Percentiles rank a stretch among this genome's conserved stretches.
Conservation (phyloP, 495 filamentous ascomycete genomes). For the Aspergillus conjunctus region DNA sequence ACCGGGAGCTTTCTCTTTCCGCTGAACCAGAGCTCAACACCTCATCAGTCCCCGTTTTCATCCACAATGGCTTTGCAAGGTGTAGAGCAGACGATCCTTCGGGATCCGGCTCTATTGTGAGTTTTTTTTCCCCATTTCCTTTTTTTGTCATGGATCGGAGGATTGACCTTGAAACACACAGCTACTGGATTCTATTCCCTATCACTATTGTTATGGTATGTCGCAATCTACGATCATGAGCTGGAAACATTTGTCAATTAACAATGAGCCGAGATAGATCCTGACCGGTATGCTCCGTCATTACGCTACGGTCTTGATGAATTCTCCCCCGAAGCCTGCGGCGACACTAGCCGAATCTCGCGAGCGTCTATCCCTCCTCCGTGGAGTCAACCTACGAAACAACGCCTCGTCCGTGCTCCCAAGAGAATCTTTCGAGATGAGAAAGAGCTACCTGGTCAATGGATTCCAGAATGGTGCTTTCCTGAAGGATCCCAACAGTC, state of each 20-base stretch:
- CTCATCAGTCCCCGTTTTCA: conserved; percentile 1
- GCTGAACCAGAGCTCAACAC: conserved; percentile 3
- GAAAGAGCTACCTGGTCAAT: conserved; percentile 76
- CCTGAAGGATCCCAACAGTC: conserved; percentile 82
- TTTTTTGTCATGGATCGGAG: neutral
- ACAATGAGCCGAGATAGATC: conserved; percentile 56
- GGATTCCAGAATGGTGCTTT: conserved; percentile 83
- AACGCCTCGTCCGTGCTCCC: conserved; percentile 74
- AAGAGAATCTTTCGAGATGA: conserved; percentile 69
- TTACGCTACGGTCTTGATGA: conserved; percentile 90
- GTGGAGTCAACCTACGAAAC: conserved; percentile 79
- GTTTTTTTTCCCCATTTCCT: conserved; percentile 20
- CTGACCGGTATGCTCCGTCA: conserved; percentile 94
- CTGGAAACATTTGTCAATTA: conserved; percentile 12
- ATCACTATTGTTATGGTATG: conserved; percentile 96
- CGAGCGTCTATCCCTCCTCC: conserved; percentile 85
- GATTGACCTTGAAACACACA: conserved; percentile 36
- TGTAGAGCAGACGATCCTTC: conserved; percentile 89
- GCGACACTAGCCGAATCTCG: conserved; percentile 72
- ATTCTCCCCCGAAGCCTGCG: conserved; percentile 79
- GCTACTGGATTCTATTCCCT: conserved; percentile 97
- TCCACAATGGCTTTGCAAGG: conserved; percentile 76
- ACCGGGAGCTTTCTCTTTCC: conserved; percentile 8
- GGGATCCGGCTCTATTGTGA: conserved; percentile 98
- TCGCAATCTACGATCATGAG: neutral